Percentiles rank a stretch among this genome's conserved stretches.
phyloP scores from a whole-genome alignment of 1,284 basidiomycete genomes.

The Naganishia albida region DNA sequence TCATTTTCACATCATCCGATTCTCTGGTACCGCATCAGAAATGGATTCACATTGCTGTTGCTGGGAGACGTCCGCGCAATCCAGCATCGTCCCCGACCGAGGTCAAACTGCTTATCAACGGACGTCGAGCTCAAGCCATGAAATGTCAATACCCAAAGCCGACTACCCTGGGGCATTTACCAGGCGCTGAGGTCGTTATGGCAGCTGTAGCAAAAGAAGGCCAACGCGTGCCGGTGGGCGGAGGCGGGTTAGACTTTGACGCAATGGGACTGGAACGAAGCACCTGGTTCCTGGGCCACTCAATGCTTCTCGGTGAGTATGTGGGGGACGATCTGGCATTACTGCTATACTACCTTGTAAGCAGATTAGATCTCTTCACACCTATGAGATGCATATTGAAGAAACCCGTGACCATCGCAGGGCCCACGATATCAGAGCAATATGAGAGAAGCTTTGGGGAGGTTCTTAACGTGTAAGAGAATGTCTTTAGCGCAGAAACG shows the following conservation, averaged over 20 bases:
- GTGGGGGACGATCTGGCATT: slow-evolving; percentile 50
- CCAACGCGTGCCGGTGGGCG: neutral
- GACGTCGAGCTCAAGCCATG: slow-evolving; percentile 26
- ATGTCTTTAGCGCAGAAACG: neutral
- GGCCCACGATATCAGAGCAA: slow-evolving; percentile 53
- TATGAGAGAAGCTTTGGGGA: slow-evolving; percentile 50
- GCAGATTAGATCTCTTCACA: slow-evolving; percentile 24
- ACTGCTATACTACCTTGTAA: slow-evolving; percentile 50
- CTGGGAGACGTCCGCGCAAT: slow-evolving; percentile 40
- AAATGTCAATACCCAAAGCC: slow-evolving; percentile 32
- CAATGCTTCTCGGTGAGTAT: slow-evolving; percentile 48
- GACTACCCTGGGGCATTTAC: slow-evolving; percentile 7
- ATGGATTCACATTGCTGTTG: slow-evolving; percentile 52
- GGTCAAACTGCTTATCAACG: slow-evolving; percentile 33
- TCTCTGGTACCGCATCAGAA: slow-evolving; percentile 50
- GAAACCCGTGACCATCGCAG: slow-evolving; percentile 30
- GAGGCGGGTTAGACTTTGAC: slow-evolving; percentile 34
- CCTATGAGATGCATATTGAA: no score
- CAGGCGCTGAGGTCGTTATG: slow-evolving; percentile 10
- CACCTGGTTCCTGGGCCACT: slow-evolving; percentile 50
- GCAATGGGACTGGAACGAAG: slow-evolving; percentile 46
- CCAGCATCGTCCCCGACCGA: slow-evolving; percentile 13
- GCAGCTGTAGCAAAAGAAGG: slow-evolving; percentile 15
- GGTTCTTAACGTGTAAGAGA: slow-evolving; percentile 52
- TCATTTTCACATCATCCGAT: slow-evolving; percentile 47